Evolutionary conservation across 441 rosid genomes (phyloP), one percentile per base, ranked within the genome.

Genomic region (Kokia cookei): DNA sequence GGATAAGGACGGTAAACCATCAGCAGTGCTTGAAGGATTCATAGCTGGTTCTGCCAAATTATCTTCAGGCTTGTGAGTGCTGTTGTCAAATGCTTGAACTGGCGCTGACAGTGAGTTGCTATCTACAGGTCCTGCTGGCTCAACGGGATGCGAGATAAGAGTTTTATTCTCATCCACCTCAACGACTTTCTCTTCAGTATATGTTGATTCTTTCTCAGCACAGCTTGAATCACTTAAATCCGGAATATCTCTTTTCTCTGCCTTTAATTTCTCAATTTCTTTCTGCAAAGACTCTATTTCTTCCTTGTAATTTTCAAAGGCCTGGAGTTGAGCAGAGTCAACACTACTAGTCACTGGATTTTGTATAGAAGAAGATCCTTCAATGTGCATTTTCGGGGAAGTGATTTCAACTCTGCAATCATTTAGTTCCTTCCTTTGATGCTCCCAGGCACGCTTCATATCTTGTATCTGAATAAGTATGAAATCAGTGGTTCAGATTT

Each of bases 391-490:
- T 84, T 93, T 95, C 77, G 93, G 86, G 82, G 95, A 80, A 69
- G 98, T 91, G 67, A 95, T 91, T 83, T 95, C 99, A 79, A 95
- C 89, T 78, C 95, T 90, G 84, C 93, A 91, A 73, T 89, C 95
- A 86, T 89, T 93, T 71, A 93, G 92, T 78, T 89, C 91, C 84
- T 83, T 86, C 75, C 92, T 84, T 78, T 89, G 97, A 79, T 81
- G 86, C 82, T 93, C 99, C 74, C 77, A 80, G 55, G 89, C 83
- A 78, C 81, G 91, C 86, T 86, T 95, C 87, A 89, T 79, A 79
- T 84, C 86, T 83, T 88, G 96, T 75, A 90, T 85, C 98, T 93
- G 88, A 75, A 79, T 73, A 75, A 80, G 71, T 58, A 73, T 60
- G 67, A 73, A 72, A 73, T 70, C 66, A 12, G n/a, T 50, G 91